A percentile compares a stretch with the other conserved stretches of the same genome.
Evolutionary conservation across 2,329 filamentous ascomycete species (phyloP).

Genomic region (Diplodia sapinea): DNA sequence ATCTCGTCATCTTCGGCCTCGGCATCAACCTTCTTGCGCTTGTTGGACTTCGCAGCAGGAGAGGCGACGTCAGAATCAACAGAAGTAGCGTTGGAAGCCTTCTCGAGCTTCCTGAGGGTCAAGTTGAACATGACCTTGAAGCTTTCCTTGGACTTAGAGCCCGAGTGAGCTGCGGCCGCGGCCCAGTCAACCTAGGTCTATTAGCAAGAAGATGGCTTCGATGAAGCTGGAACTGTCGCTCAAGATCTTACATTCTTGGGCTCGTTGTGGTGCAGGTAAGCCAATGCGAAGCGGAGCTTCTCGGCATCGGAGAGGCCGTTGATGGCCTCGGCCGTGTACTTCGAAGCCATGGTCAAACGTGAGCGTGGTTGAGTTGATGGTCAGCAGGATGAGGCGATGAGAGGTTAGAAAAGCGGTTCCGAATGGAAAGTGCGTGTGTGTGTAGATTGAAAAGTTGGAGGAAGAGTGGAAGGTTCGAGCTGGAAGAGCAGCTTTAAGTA

Average conservation of each 20-base stretch:
- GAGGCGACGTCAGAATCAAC: neutral
- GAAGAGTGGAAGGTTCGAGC: slow-evolving; percentile 9
- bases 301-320: slow-evolving; percentile 5
- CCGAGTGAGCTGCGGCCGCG: neutral
- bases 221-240: neutral
- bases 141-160: neutral
- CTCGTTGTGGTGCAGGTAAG: slow-evolving; percentile 16
- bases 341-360: neutral
- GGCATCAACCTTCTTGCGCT: neutral
- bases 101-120: slow-evolving; percentile 1
- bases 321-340: neutral
- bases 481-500: neutral
- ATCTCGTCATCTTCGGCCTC: neutral
- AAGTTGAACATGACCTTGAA: slow-evolving; percentile 14
- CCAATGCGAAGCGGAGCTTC: neutral
- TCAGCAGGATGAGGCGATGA: no score
- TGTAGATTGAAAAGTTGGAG: neutral
- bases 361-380: neutral
- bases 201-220: neutral
- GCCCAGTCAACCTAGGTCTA: slow-evolving; percentile 21
- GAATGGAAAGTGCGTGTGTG: neutral
- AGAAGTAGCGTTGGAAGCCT: no score
- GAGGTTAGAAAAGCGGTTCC: neutral
- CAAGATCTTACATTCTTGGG: slow-evolving; percentile 6
- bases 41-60: neutral